Evolutionary conservation across 495 filamentous ascomycete genomes (phyloP).

Genomic region (Opeltia flavorubescens): DNA sequence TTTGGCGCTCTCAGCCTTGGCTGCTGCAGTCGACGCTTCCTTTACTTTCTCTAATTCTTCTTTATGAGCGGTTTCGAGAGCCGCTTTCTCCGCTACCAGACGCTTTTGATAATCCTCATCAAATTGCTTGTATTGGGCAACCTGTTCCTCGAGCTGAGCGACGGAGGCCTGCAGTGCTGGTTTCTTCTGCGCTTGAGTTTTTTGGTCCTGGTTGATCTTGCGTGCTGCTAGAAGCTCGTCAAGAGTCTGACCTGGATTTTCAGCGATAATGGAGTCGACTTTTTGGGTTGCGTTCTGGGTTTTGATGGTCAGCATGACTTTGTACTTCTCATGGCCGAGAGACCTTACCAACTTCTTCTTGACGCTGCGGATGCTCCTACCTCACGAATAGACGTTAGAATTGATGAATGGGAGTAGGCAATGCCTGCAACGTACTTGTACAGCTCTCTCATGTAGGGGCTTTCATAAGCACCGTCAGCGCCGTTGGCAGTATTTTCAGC

Average conservation of each 20-base stretch:
- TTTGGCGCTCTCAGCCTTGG: conserved; percentile 39
- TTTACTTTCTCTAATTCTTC: conserved; percentile 59
- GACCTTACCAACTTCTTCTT: conserved; percentile 72
- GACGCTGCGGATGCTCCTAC: conserved; percentile 60
- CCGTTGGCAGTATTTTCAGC: conserved; percentile 30
- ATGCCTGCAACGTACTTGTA: conserved; percentile 50
- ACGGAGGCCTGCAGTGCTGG: conserved; percentile 65
- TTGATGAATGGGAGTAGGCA: background rate
- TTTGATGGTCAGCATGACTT: background rate
- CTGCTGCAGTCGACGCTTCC: conserved; percentile 47
- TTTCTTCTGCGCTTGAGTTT: conserved; percentile 77
- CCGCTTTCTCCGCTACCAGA: conserved; percentile 51
- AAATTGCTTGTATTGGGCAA: conserved; percentile 69
- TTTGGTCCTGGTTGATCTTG: conserved; percentile 90
- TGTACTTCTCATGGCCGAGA: conserved; percentile 5
- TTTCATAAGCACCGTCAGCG: conserved; percentile 45
- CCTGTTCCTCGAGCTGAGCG: conserved; percentile 67
- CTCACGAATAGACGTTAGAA: background rate
- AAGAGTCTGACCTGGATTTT: conserved; percentile 59
- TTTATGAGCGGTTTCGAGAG: conserved; percentile 52
- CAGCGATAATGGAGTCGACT: conserved; percentile 62
- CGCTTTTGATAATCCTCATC: conserved; percentile 62
- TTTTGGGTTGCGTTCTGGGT: conserved; percentile 59
- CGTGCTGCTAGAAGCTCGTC: conserved; percentile 70
- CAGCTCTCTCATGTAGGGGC: conserved; percentile 66